Conservation (phyloP, 1,284 basidiomycete species). For the Ceratobasidium sp. region DNA sequence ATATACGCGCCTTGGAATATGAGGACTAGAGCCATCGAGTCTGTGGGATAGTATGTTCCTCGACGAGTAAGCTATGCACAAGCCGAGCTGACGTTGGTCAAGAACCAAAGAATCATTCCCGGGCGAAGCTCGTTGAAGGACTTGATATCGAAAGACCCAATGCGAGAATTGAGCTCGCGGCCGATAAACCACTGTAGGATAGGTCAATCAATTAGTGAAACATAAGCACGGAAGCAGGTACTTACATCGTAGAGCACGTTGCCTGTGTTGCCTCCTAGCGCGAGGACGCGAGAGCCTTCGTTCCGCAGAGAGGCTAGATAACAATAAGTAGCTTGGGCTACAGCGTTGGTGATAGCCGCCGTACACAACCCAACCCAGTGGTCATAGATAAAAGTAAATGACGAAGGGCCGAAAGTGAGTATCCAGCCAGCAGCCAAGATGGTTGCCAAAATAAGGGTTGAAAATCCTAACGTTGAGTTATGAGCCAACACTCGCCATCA, state of each 20-base stretch:
- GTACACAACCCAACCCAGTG: slow-evolving; percentile 93
- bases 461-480: no score
- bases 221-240: slow-evolving; percentile 47
- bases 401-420: slow-evolving; percentile 74
- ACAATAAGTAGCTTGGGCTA: slow-evolving; percentile 77
- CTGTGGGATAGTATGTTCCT: slow-evolving; percentile 76
- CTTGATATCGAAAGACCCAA: slow-evolving; percentile 93
- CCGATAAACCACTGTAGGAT: slow-evolving; percentile 91
- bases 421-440: slow-evolving; percentile 78
- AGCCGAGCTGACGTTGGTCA: slow-evolving; percentile 91
- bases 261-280: slow-evolving; percentile 91
- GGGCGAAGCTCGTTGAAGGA: slow-evolving; percentile 97
- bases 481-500: no score
- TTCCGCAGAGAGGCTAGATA: slow-evolving; percentile 78
- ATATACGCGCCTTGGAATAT: slow-evolving; percentile 92
- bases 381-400: slow-evolving; percentile 91
- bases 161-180: slow-evolving; percentile 91
- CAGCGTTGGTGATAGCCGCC: slow-evolving; percentile 82
- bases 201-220: not conserved
- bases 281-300: slow-evolving; percentile 68
- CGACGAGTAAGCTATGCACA: slow-evolving; percentile 89
- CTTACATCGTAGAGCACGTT: slow-evolving; percentile 91
- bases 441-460: slow-evolving; percentile 61
- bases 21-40: slow-evolving; percentile 92
- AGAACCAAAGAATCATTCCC: slow-evolving; percentile 93